phyloP scores from a whole-genome alignment of 805 yeast genomes.

The Naumovozyma castellii region DNA sequence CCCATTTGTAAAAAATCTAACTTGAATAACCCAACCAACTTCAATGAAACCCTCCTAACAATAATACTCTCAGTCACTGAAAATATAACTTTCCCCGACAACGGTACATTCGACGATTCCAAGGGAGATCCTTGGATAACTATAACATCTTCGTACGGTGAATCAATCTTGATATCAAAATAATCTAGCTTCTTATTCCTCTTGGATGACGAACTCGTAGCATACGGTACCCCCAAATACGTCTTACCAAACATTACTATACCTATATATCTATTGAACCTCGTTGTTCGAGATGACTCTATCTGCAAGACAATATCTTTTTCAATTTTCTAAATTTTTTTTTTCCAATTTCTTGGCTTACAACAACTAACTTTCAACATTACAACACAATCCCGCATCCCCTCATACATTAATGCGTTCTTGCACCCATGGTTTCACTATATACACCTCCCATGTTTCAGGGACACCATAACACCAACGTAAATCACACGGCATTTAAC shows the following conservation, averaged over 20 bases:
- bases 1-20: conserved; percentile 46
- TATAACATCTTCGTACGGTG: conserved; percentile 49
- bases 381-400: too few species aligned
- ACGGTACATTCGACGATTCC: conserved; percentile 65
- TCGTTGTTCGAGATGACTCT: too few species aligned
- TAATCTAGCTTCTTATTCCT: conserved; percentile 5
- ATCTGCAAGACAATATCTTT: too few species aligned
- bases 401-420: too few species aligned
- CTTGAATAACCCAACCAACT: conserved; percentile 53
- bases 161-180: conserved; percentile 29
- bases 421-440: too few species aligned
- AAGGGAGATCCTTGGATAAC: conserved; percentile 66
- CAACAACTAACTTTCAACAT: too few species aligned
- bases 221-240: conserved; percentile 1
- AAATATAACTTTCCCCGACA: conserved; percentile 67
- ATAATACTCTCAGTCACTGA: conserved; percentile 59
- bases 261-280: too few species aligned
- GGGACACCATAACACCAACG: too few species aligned
- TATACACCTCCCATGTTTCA: too few species aligned
- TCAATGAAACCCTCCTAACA: conserved; percentile 51
- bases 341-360: too few species aligned
- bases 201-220: not conserved
- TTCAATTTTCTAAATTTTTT: too few species aligned
- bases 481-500: too few species aligned
- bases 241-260: not conserved